Evolutionary conservation across 2,329 filamentous ascomycete genomes (phyloP).

Genomic region (Trichoderma asperellum): DNA sequence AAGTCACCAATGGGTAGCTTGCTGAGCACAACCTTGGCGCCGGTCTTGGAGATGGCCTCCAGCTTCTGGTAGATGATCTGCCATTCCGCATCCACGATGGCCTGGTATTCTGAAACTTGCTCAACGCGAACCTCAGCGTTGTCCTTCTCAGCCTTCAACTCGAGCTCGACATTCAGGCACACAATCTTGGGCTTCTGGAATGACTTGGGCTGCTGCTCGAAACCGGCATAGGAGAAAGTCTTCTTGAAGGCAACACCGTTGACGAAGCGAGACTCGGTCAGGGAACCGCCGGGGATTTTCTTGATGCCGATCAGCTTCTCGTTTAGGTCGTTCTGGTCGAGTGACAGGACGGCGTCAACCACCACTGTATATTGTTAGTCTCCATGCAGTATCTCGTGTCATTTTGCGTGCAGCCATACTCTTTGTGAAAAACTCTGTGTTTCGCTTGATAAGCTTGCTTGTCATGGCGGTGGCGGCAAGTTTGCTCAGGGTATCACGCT

Average conservation of each 20-base stretch:
- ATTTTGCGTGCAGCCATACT: conserved; percentile 56
- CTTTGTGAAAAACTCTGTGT: conserved; percentile 96
- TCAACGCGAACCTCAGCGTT: conserved; percentile 98
- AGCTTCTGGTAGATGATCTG: conserved; percentile 99
- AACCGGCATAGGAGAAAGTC: conserved; percentile 98
- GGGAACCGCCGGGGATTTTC: conserved; percentile 94
- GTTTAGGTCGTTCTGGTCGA: conserved; percentile 96
- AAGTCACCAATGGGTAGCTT: conserved; percentile 97
- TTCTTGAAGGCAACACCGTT: conserved; percentile 99
- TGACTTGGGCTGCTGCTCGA: conserved; percentile 97
- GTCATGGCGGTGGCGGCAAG: conserved; percentile 97
- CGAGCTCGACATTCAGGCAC: conserved; percentile 95
- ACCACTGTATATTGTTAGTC: conserved; percentile 69
- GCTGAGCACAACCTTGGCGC: conserved; percentile 95
- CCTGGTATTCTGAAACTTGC: conserved; percentile 98
- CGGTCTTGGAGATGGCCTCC: conserved; percentile 89
- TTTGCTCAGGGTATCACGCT: conserved; percentile 85
- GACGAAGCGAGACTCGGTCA: conserved; percentile 95
- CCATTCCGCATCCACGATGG: conserved; percentile 99
- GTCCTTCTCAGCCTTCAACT: conserved; percentile 98
- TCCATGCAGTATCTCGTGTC: not conserved
- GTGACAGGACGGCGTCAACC: conserved; percentile 90
- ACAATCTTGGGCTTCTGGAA: conserved; percentile 96
- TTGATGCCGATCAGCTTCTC: conserved; percentile 98
- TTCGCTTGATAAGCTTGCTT: conserved; percentile 98